These are phyloP conservation scores for Saturnispora sekii DNA, from an alignment of 805 yeast genomes.

Conservation along the genomic window DNA sequence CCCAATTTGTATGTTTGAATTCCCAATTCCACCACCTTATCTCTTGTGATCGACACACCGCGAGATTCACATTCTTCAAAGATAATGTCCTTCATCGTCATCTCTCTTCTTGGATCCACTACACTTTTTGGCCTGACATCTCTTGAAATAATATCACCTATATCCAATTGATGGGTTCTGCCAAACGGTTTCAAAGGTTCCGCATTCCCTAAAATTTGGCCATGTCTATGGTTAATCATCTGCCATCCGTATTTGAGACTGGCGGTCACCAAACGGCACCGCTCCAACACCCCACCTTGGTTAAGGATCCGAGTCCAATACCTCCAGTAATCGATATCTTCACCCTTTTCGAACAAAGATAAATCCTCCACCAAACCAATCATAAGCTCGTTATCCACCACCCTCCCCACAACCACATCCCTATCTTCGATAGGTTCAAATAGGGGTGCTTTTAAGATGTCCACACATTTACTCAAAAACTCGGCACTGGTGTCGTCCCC, in stretches of 20 bases:
- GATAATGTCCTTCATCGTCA: constrained; percentile 57
- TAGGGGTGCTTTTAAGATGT: background rate
- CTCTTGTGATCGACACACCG: constrained; percentile 34
- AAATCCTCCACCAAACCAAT: background rate
- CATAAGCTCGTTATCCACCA: constrained; percentile 3
- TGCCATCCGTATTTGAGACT: constrained; percentile 4
- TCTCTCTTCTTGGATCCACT: background rate
- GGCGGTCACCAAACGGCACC: background rate
- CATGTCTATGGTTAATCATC: background rate
- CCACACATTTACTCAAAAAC: background rate
- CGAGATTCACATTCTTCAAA: constrained; percentile 46
- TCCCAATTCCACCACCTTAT: constrained; percentile 9
- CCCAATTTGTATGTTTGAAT: background rate
- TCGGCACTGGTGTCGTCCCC: background rate
- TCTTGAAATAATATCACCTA: too few species aligned
- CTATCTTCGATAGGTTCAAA: background rate
- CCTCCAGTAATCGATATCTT: constrained; percentile 1
- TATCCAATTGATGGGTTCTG: too few species aligned
- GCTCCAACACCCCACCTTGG: background rate
- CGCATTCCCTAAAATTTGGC: background rate
- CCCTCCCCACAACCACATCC: background rate
- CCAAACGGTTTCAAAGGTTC: background rate
- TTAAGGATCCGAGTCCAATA: constrained; percentile 1
- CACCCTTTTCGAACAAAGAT: background rate
- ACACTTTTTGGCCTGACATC: too few species aligned